Base-by-base conservation (phyloP, 176 grass and related monocot genomes). In the Saccharum officinarum region DNA sequence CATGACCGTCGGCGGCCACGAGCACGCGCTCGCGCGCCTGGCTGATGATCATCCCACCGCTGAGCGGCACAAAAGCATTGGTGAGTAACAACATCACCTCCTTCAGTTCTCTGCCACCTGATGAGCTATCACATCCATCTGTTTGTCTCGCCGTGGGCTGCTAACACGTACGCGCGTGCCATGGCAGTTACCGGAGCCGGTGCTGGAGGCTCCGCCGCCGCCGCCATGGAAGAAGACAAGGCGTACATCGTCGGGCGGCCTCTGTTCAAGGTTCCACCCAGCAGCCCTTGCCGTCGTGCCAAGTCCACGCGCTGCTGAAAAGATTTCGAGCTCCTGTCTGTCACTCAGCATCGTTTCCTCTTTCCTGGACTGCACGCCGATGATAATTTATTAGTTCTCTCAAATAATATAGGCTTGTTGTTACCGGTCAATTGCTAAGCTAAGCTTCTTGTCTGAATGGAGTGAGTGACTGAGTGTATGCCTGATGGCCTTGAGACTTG, bases 211-310 rank as follows among this genome's bases (percentile, higher is more conserved):
- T 22, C 54, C 20, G 54, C 20, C 54, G 20, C 54, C 8, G 34
- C 34, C 34, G 46, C 7, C 4, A 55, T 72, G 67, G 54, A 33
- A 39, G 84, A 86, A 1, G 68, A 20, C 31, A 80, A 73, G 76
- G 85, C 57, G 57, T 80, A 50, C 68, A 52, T 80, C 7, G 77
- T 71, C 10, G 77, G 69, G 0, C 68, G 76, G 0, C 76, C 84
- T 0, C 30, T 86, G 76, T 79, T 86, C 84, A 86, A 84, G 55
- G 69, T 72, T 45, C 69, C 41, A 8, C 70, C 70, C 41, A 73
- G 70, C 70, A 73, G 70, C 23, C 70, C 70, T 1, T 47, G 70
- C 41, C 69, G 33, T 3, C 34, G 40, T 28, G 70, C n/a, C 5
- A 73, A 73, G 6, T 42, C 41, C 13, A 3, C 8, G 41, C 70